A percentile compares a stretch with the other conserved stretches of the same genome.
Conservation (phyloP, 2,329 filamentous ascomycete genomes). For the Tolypocladium sp. region DNA sequence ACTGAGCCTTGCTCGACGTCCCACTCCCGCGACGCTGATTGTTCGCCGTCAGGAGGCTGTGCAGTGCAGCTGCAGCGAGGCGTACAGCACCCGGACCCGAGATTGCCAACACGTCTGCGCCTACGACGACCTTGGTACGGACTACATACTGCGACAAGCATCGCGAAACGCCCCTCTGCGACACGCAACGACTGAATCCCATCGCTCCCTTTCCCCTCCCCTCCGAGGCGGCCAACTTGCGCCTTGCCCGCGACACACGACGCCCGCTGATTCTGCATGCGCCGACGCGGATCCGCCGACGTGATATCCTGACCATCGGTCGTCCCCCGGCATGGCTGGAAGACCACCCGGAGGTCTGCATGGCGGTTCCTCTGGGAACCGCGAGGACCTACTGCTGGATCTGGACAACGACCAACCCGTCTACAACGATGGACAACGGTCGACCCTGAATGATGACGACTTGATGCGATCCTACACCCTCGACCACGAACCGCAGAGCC, state of each 20-base stretch:
- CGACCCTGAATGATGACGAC: conserved; percentile 74
- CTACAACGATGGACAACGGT: conserved; percentile 69
- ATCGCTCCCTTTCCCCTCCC: neutral
- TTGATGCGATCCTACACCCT: conserved; percentile 67
- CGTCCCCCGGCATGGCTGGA: conserved; percentile 51
- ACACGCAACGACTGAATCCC: neutral
- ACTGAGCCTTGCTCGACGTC: neutral
- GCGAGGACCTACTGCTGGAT: conserved; percentile 62
- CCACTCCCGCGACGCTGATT: neutral
- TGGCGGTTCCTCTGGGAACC: conserved; percentile 37
- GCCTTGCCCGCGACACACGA: neutral
- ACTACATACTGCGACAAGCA: neutral
- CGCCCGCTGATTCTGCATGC: conserved; percentile 21
- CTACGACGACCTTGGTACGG: neutral
- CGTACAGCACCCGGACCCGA: neutral
- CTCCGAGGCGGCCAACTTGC: neutral
- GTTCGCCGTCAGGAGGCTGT: conserved; percentile 7
- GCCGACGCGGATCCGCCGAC: conserved; percentile 15
- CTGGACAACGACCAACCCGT: conserved; percentile 60
- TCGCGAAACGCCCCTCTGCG: neutral
- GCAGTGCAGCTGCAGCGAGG: conserved; percentile 1
- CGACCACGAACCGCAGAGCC: conserved; percentile 53
- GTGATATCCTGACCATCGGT: conserved; percentile 21
- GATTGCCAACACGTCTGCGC: neutral
- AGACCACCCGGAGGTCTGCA: conserved; percentile 39